Evolutionary conservation across 257 asterid genomes (phyloP), one percentile per base, ranked within the genome.

Genomic region (Jasminum sambac): DNA sequence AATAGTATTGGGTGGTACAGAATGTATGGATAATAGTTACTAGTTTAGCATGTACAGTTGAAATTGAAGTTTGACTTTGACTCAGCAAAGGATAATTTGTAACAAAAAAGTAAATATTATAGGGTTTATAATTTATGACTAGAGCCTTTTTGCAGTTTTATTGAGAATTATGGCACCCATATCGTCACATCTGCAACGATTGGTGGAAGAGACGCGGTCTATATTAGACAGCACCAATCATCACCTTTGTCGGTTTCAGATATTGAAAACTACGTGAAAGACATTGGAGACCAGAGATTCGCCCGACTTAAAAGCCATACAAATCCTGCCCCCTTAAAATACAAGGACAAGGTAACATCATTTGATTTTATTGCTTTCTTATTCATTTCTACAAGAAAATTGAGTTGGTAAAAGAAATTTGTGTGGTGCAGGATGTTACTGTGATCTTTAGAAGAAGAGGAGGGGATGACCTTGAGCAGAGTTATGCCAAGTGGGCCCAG

Each of bases 361-460:
- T 55, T 52, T 6, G 6, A 48, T 25, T 17, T 21, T 19, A 9
- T 55, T 30, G 1, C 36, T 30, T n/a, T n/a, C n/a, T n/a, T n/a
- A n/a, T n/a, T n/a, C n/a, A n/a, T n/a, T n/a, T n/a, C n/a, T n/a
- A n/a, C n/a, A n/a, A n/a, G n/a, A n/a, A n/a, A n/a, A n/a, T 21
- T 9, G 46, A 52, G 38, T 72, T 57, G 66, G 36, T 38, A 36
- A 68, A 66, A 58, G 41, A 58, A 69, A 72, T 52, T 67, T 74
- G 52, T 74, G 36, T 67, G 59, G 14, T 83, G 86, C 96, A 95
- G 99, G 99, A 95, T 61, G 98, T 95, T 66, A 95, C 99, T 0
- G 99, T 95, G 41, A 95, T 95, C 78, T 95, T 95, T 82, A 85
- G 99, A 80, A 89, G 99, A 85, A 84, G 99, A 83, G 99, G 99